A percentile compares a stretch with the other conserved stretches of the same genome.
Conservation (phyloP, 805 yeast species). For the Maudiozyma pseudohumilis region DNA sequence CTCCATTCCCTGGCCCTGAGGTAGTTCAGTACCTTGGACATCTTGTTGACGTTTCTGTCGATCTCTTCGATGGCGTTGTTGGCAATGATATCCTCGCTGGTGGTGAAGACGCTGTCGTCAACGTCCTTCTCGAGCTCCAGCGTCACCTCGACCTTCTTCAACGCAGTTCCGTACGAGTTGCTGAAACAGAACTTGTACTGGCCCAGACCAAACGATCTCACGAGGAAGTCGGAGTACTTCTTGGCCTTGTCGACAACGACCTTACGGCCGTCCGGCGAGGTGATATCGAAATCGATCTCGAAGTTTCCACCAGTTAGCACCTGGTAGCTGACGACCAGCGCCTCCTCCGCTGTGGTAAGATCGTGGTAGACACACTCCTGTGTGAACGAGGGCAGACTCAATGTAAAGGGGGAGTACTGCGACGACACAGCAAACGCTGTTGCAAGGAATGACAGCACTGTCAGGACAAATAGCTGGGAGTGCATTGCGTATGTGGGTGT, state of each 20-base stretch:
- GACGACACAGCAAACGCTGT: slow-evolving; percentile 12
- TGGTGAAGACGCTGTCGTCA: slow-evolving; percentile 15
- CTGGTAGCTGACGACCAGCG: slow-evolving; percentile 35
- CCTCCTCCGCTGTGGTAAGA: slow-evolving; percentile 29
- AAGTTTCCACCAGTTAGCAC: slow-evolving; percentile 61
- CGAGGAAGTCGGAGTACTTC: slow-evolving; percentile 53
- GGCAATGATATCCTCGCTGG: slow-evolving; percentile 41
- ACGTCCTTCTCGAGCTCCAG: slow-evolving; percentile 38
- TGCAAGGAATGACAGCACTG: slow-evolving; percentile 3
- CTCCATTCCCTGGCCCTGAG: slow-evolving; percentile 95
- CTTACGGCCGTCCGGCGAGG: slow-evolving; percentile 41
- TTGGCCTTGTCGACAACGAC: slow-evolving; percentile 44
- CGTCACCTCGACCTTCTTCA: slow-evolving; percentile 56
- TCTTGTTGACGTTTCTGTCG: slow-evolving; percentile 48
- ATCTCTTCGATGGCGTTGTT: slow-evolving; percentile 47
- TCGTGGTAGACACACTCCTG: slow-evolving; percentile 36
- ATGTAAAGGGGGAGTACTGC: slow-evolving; percentile 29
- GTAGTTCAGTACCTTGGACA: slow-evolving; percentile 60
- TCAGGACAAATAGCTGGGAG: slow-evolving; percentile 1
- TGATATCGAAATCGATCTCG: slow-evolving; percentile 54
- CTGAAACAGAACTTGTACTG: slow-evolving; percentile 59
- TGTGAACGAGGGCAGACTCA: slow-evolving; percentile 33
- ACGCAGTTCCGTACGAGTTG: slow-evolving; percentile 53
- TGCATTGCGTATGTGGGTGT: not conserved
- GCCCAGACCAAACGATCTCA: slow-evolving; percentile 48